phyloP scores from a whole-genome alignment of 805 yeast genomes.

The Sugiyamaella boreocaroliniensis region DNA sequence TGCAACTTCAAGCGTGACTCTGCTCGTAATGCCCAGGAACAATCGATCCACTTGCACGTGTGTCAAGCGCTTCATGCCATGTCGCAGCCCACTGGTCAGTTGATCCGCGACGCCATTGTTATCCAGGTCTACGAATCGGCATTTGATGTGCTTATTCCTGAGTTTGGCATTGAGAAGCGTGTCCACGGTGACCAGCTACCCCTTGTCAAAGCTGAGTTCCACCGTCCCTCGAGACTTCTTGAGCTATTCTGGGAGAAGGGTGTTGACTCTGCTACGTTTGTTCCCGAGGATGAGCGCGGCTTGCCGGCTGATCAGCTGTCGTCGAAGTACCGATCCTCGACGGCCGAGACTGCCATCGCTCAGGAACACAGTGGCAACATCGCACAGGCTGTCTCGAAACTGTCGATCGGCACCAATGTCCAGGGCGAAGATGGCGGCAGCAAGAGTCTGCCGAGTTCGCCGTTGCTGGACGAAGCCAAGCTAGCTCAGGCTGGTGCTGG shows the following conservation, averaged over 20 bases:
- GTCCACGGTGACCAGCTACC: slow-evolving; percentile 98
- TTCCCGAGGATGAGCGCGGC: slow-evolving; percentile 84
- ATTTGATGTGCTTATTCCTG: slow-evolving; percentile 87
- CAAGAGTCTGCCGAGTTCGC: slow-evolving; percentile 30
- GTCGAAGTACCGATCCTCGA: slow-evolving; percentile 70
- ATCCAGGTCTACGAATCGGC: slow-evolving; percentile 93
- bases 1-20: slow-evolving; percentile 95
- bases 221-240: slow-evolving; percentile 54
- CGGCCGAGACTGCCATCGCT: slow-evolving; percentile 61
- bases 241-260: slow-evolving; percentile 91
- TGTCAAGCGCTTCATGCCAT: slow-evolving; percentile 78
- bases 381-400: slow-evolving; percentile 10
- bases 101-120: slow-evolving; percentile 78
- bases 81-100: slow-evolving; percentile 59
- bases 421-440: slow-evolving; percentile 12
- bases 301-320: slow-evolving; percentile 42
- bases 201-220: slow-evolving; percentile 84
- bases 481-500: slow-evolving; percentile 3
- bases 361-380: slow-evolving; percentile 29
- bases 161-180: slow-evolving; percentile 89
- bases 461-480: slow-evolving; percentile 11
- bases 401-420: slow-evolving; percentile 3
- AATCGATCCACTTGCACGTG: slow-evolving; percentile 78
- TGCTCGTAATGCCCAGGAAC: slow-evolving; percentile 88
- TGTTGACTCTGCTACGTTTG: slow-evolving; percentile 83